A percentile compares a stretch with the other conserved stretches of the same genome.
These are phyloP conservation scores for Haplosporangium sp. DNA, from an alignment of 371 early-diverging fungal species.

Conservation along the genomic window DNA sequence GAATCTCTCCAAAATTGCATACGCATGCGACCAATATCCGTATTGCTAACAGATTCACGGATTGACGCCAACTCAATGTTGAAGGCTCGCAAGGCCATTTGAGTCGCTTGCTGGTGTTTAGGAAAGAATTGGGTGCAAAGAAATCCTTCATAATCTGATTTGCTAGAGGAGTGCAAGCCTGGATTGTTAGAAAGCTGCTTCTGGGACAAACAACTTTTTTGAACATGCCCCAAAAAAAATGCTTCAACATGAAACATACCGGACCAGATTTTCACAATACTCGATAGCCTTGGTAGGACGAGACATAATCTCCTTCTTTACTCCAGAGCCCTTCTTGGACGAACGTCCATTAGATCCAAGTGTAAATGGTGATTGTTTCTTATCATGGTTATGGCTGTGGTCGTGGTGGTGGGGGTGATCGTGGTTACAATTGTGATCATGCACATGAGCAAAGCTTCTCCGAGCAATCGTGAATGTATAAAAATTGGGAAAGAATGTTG, in stretches of 20 bases:
- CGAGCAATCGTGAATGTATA: neutral
- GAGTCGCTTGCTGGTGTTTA: slow-evolving; percentile 38
- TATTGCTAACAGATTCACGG: slow-evolving; percentile 78
- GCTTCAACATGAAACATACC: slow-evolving; percentile 18
- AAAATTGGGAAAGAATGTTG: neutral
- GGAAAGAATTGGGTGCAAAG: slow-evolving; percentile 54
- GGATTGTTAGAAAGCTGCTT: neutral
- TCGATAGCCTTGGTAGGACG: slow-evolving; percentile 35
- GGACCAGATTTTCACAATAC: slow-evolving; percentile 52
- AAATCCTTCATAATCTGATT: slow-evolving; percentile 54
- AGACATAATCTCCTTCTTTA: slow-evolving; percentile 20
- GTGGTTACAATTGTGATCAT: slow-evolving; percentile 43
- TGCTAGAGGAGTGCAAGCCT: slow-evolving; percentile 7
- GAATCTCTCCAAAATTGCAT: slow-evolving; percentile 88
- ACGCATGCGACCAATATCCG: slow-evolving; percentile 82
- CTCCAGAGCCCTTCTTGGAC: neutral
- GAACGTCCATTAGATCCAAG: slow-evolving; percentile 14
- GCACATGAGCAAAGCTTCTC: slow-evolving; percentile 36
- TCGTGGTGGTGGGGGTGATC: slow-evolving; percentile 34
- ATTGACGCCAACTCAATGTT: slow-evolving; percentile 88
- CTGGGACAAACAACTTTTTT: no score
- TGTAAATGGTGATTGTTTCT: slow-evolving; percentile 43
- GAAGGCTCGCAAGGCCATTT: slow-evolving; percentile 84
- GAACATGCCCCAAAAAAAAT: no score
- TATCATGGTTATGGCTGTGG: slow-evolving; percentile 20